phyloP scores from a whole-genome alignment of 2,329 filamentous ascomycete species.

The Diplodia corticola region DNA sequence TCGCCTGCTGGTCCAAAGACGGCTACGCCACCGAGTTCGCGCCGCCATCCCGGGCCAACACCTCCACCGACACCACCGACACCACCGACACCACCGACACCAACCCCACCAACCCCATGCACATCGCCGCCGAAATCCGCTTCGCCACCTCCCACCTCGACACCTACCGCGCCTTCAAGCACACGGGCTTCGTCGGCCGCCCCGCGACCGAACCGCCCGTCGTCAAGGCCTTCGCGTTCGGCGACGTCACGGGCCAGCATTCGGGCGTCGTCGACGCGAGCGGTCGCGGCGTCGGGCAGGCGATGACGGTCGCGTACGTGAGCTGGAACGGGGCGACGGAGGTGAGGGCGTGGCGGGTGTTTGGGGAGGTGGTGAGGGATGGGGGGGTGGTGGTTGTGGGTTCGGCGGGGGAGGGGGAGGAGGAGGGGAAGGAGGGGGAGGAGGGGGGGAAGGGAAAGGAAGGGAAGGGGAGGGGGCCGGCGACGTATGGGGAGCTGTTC shows the following conservation, averaged over 20 bases:
- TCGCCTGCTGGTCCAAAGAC: conserved; percentile 38
- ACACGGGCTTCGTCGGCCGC: conserved; percentile 36
- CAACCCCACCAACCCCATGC: too few relatives aligned
- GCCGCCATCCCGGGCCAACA: neutral
- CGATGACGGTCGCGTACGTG: conserved; percentile 44
- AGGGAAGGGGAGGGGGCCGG: neutral
- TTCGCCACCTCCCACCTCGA: conserved; percentile 37
- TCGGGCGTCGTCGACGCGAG: conserved; percentile 18
- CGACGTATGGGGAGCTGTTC: neutral
- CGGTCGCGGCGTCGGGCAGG: neutral
- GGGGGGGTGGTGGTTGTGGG: neutral
- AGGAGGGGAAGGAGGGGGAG: too few relatives aligned
- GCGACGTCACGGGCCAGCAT: conserved; percentile 20
- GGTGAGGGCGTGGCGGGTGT: conserved; percentile 45
- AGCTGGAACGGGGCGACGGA: conserved; percentile 57
- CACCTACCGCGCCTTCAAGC: conserved; percentile 44
- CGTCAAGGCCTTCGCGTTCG: conserved; percentile 34
- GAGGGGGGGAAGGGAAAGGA: too few relatives aligned
- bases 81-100: too few relatives aligned
- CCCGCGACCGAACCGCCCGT: conserved; percentile 34
- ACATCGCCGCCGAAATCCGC: conserved; percentile 34
- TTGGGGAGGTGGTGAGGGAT: neutral
- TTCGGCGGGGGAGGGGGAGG: too few relatives aligned
- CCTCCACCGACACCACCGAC: too few relatives aligned
- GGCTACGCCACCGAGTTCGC: conserved; percentile 39